These are phyloP conservation scores for Calonectria naviculata DNA, from an alignment of 2,329 filamentous ascomycete genomes.

Conservation along the genomic window DNA sequence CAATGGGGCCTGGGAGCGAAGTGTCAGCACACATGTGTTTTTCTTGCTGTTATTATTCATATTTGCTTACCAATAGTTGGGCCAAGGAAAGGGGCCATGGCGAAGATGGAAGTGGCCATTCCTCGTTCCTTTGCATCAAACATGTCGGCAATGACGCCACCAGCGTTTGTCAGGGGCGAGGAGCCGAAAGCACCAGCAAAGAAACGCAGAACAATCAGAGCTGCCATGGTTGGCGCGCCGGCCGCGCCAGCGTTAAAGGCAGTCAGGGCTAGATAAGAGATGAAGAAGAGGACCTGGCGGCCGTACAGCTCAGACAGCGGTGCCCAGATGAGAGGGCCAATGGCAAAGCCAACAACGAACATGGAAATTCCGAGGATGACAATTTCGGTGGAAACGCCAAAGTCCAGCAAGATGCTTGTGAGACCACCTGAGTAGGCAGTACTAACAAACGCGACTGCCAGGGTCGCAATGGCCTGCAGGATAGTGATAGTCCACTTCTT, in stretches of 20 bases:
- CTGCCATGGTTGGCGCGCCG: constrained; percentile 66
- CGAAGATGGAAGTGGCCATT: constrained; percentile 68
- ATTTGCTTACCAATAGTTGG: constrained; percentile 59
- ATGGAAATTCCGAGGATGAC: constrained; percentile 72
- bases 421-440: constrained; percentile 74
- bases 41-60: too few species aligned
- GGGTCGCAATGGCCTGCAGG: constrained; percentile 72
- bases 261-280: constrained; percentile 67
- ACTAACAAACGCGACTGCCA: constrained; percentile 77
- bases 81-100: constrained; percentile 72
- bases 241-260: constrained; percentile 71
- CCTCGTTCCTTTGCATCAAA: constrained; percentile 66
- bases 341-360: constrained; percentile 71
- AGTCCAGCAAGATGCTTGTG: constrained; percentile 63
- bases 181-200: constrained; percentile 73
- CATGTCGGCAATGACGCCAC: constrained; percentile 73
- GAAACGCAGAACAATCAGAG: constrained; percentile 76
- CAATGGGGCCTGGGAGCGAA: constrained; percentile 61
- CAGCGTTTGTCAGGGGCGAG: constrained; percentile 71
- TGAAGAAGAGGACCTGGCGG: constrained; percentile 68
- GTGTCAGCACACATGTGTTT: neutral
- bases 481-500: constrained; percentile 76
- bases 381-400: constrained; percentile 62
- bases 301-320: constrained; percentile 74
- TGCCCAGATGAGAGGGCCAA: constrained; percentile 74